Evolutionary conservation across 2,329 filamentous ascomycete species (phyloP), one percentile per base, ranked within the genome.

Genomic region (Nigrospora oryzae): DNA sequence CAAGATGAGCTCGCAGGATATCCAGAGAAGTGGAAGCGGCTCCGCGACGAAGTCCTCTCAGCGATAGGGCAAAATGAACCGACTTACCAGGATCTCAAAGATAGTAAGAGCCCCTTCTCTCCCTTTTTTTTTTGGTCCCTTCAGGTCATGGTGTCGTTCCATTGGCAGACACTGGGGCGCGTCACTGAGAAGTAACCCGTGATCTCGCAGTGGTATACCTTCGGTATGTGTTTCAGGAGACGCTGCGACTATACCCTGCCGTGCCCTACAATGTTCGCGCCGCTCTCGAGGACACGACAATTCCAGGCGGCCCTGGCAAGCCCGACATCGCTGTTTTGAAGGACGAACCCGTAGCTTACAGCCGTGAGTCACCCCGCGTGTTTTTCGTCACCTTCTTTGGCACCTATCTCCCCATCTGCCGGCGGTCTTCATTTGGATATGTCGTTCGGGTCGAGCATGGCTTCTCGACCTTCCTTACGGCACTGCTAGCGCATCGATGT

Each of bases 61-160:
- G 62, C 63, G 0, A 69, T 86, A 7, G 83, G 82, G 2, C 57
- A 70, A 7, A 64, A 71, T 2, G 56, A 65, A 15, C 71, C 73
- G 0, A 81, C 75, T 2, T 86, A 85, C 56, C 67, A 74, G 2
- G 72, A 86, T 54, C 65, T 88, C 36, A 87, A 87, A 64, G 69
- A 71, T 35, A 86, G 23, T 28, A 28, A 28, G 23, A 28, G 23
- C 23, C 23, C 23, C 23, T 7, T 6, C 2, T 10, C 23, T 28
- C 23, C 23, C 23, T 28, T 28, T 10, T 28, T 10, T 7, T 7
- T 7, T 10, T 7, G 5, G 5, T 7, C 23, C 7, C 23, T 28
- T 28, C 2, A 28, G 23, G 23, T 10, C 23, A 28, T 28, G 5
- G 23, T n/a, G n/a, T n/a, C 23, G 23, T 4, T 7, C 8, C 23